Conservation (phyloP, 139 green algal species). For the Volvox reticuliferus region DNA sequence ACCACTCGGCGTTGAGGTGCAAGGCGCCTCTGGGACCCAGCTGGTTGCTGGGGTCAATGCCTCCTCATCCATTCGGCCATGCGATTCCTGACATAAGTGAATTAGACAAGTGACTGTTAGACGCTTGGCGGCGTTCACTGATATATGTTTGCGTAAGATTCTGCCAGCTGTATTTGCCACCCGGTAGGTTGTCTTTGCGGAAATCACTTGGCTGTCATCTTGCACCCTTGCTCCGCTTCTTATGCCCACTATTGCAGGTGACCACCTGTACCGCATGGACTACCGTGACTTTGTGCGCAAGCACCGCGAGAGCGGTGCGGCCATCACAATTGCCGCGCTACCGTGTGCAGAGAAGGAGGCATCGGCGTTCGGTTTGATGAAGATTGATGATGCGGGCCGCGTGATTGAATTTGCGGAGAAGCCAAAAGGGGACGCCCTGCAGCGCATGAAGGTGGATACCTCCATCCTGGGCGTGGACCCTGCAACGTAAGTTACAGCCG, state of each 20-base stretch:
- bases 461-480: slow-evolving; percentile 87
- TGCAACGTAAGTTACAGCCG: slow-evolving; percentile 54
- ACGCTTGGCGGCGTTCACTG: no score
- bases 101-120: no score
- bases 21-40: no score
- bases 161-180: no score
- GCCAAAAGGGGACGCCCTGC: slow-evolving; percentile 93
- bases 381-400: slow-evolving; percentile 91
- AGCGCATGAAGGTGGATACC: slow-evolving; percentile 97
- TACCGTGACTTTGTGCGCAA: slow-evolving; percentile 96
- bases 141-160: no score
- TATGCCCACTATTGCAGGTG: slow-evolving; percentile 67
- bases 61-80: no score
- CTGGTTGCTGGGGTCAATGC: no score
- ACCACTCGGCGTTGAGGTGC: no score
- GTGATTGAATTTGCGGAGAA: slow-evolving; percentile 99
- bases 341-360: slow-evolving; percentile 94
- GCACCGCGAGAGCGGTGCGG: slow-evolving; percentile 89
- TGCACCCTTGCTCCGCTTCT: no score
- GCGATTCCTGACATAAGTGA: no score
- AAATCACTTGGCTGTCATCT: no score
- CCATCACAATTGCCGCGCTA: slow-evolving; percentile 98
- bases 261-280: slow-evolving; percentile 99
- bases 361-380: slow-evolving; percentile 98
- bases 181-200: no score